phyloP scores from a whole-genome alignment of 2,329 filamentous ascomycete genomes.

The Rhynchosporium agropyri region DNA sequence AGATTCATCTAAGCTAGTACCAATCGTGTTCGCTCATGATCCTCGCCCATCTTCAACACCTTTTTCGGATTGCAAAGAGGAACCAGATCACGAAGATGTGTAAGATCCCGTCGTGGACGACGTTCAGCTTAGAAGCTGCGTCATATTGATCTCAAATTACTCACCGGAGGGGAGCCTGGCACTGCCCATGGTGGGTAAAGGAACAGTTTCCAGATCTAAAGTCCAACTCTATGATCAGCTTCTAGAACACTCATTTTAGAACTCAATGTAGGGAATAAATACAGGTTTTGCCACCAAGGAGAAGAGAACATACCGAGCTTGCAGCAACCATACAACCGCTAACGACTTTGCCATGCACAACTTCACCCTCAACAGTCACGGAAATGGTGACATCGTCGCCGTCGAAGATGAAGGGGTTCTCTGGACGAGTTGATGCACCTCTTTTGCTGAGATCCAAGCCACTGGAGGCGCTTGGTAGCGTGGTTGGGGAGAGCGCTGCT shows the following conservation, averaged over 20 bases:
- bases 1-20: too few relatives aligned
- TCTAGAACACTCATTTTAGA: not conserved
- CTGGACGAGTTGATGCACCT: not conserved
- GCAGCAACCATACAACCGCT: not conserved
- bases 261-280: not conserved
- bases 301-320: not conserved
- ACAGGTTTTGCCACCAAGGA: not conserved
- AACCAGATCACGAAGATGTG: too few relatives aligned
- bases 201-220: not conserved
- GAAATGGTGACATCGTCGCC: conserved; percentile 2
- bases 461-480: not conserved
- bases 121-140: too few relatives aligned
- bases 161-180: not conserved
- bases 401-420: not conserved
- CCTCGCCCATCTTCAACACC: too few relatives aligned
- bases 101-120: too few relatives aligned
- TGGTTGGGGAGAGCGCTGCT: not conserved
- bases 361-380: not conserved
- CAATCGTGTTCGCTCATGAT: too few relatives aligned
- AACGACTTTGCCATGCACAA: not conserved
- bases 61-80: too few relatives aligned
- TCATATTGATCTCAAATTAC: too few relatives aligned
- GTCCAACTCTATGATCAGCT: not conserved
- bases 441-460: not conserved
- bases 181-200: not conserved